Percentiles rank a stretch among this genome's conserved stretches.
These are phyloP conservation scores for Paramecium caudatum DNA, from an alignment of 73 alveolate genomes.

Conservation along the genomic window DNA sequence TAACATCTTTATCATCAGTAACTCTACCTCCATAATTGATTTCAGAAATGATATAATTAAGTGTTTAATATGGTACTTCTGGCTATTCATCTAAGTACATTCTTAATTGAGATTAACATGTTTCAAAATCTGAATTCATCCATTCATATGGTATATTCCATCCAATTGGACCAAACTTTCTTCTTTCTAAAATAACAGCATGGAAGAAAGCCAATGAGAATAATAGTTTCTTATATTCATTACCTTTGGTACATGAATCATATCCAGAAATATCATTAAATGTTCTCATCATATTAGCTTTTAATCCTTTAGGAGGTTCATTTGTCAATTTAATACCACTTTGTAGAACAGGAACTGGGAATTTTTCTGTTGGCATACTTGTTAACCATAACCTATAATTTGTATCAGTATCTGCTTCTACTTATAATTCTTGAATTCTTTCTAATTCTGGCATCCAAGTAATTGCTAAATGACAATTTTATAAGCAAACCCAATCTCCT, in stretches of 20 bases:
- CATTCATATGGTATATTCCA: constrained; percentile 99
- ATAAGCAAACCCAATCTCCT: constrained; percentile 99
- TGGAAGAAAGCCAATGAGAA: constrained; percentile 99
- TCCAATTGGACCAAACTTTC: constrained; percentile 99
- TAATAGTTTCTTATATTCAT: constrained; percentile 95
- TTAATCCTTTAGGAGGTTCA: constrained; percentile 99
- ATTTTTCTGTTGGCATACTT: constrained; percentile 98
- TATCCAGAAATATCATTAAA: constrained; percentile 92
- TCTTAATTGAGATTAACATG: constrained; percentile 92
- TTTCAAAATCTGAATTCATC: constrained; percentile 99
- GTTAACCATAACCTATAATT: constrained; percentile 99
- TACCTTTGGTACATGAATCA: constrained; percentile 91
- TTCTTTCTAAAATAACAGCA: constrained; percentile 99
- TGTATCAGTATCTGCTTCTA: constrained; percentile 95
- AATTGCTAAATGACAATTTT: constrained; percentile 99
- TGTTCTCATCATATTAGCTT: constrained; percentile 98
- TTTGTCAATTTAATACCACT: constrained; percentile 96
- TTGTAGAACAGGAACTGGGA: constrained; percentile 99
- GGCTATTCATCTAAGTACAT: constrained; percentile 98
- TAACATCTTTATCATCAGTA: constrained; percentile 99
- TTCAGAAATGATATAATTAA: constrained; percentile 95
- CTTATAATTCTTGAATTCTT: constrained; percentile 97
- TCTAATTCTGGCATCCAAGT: constrained; percentile 99
- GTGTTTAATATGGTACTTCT: constrained; percentile 93
- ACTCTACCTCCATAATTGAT: constrained; percentile 99